Evolutionary conservation across 2,329 filamentous ascomycete species (phyloP).

Genomic region (Penicillium nordicum): DNA sequence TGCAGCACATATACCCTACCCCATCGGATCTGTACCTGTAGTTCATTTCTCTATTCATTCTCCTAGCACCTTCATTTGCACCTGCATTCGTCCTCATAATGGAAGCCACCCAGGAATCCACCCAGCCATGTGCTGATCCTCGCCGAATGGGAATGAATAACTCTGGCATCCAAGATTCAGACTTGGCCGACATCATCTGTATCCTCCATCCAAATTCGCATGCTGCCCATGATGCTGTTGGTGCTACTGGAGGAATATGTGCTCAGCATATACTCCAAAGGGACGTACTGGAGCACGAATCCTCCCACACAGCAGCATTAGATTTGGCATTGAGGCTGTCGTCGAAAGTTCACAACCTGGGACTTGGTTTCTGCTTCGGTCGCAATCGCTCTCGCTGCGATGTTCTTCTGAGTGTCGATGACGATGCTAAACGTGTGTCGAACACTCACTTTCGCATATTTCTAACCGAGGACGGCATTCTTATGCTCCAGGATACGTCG

Average conservation of each 20-base stretch:
- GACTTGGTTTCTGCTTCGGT: constrained; percentile 79
- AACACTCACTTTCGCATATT: constrained; percentile 96
- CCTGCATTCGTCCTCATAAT: constrained; percentile 19
- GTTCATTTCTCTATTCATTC: constrained; percentile 9
- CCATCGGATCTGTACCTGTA: constrained; percentile 16
- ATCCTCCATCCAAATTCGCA: constrained; percentile 77
- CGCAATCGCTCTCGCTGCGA: constrained; percentile 72
- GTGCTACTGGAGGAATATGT: constrained; percentile 49
- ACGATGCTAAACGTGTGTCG: constrained; percentile 72
- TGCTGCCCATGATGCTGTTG: constrained; percentile 68
- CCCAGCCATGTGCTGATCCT: constrained; percentile 77
- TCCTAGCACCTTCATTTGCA: constrained; percentile 14
- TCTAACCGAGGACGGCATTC: constrained; percentile 75
- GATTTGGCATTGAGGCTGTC: constrained; percentile 82
- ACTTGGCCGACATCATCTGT: constrained; percentile 84
- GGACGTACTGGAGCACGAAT: constrained; percentile 43
- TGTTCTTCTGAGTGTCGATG: constrained; percentile 64
- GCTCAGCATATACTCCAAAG: constrained; percentile 61
- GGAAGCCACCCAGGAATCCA: constrained; percentile 60
- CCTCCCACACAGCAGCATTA: constrained; percentile 31
- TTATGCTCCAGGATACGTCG: constrained; percentile 91
- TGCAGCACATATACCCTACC: constrained; percentile 25
- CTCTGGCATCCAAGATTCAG: constrained; percentile 76
- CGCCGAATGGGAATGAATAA: constrained; percentile 74
- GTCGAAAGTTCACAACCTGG: constrained; percentile 63